Percentiles rank a stretch among this genome's conserved stretches.
Evolutionary conservation across 2,329 filamentous ascomycete genomes (phyloP).

Genomic region (Aspergillus persii): DNA sequence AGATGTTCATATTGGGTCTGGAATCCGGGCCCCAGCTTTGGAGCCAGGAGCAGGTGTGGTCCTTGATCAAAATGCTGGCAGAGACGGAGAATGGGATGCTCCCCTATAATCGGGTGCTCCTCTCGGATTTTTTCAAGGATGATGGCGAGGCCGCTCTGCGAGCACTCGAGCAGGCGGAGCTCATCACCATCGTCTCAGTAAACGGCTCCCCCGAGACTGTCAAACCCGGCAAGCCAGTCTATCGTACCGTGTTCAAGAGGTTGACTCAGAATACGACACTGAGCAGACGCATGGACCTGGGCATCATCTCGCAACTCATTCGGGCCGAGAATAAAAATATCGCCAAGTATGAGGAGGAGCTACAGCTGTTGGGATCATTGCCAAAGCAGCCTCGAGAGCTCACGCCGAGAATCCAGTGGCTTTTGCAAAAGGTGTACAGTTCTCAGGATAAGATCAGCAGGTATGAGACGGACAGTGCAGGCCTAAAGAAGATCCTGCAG

Average conservation of each 20-base stretch:
- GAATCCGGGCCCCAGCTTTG: constrained; percentile 64
- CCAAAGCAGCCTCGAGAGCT: constrained; percentile 70
- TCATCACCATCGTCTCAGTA: constrained; percentile 71
- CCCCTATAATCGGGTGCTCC: constrained; percentile 80
- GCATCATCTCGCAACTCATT: constrained; percentile 65
- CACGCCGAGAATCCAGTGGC: constrained; percentile 64
- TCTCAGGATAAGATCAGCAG: constrained; percentile 72
- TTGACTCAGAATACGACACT: constrained; percentile 71
- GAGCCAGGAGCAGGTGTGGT: constrained; percentile 86
- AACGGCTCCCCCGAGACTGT: constrained; percentile 77
- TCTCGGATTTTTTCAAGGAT: constrained; percentile 71
- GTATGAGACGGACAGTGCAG: constrained; percentile 70
- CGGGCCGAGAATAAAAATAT: constrained; percentile 72
- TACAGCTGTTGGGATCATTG: constrained; percentile 67
- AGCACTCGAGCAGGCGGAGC: constrained; percentile 77
- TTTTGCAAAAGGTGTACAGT: constrained; percentile 69
- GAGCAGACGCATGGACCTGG: constrained; percentile 69
- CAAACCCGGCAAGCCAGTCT: constrained; percentile 80
- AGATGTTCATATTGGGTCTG: constrained; percentile 75
- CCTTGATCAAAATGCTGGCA: constrained; percentile 75
- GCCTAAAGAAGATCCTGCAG: constrained; percentile 68
- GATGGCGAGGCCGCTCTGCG: constrained; percentile 75
- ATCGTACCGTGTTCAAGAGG: constrained; percentile 74
- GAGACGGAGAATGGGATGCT: constrained; percentile 58
- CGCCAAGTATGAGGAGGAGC: constrained; percentile 74